Base-by-base conservation (phyloP, 208 protist species). In the Acanthamoeba healyi region DNA sequence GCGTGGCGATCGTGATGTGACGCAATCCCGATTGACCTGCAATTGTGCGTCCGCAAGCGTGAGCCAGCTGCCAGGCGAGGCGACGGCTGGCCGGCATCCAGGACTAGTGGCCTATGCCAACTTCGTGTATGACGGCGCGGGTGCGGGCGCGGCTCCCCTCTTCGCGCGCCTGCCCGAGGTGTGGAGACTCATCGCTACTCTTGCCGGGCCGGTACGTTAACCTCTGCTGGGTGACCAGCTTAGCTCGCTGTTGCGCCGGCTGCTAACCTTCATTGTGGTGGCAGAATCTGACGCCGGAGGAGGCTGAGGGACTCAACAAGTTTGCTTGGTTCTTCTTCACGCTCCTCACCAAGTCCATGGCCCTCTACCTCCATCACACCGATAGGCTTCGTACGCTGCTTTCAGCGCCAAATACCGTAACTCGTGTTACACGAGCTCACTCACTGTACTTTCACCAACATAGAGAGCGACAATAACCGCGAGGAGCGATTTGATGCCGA, bases 261-360 rank as follows among this genome's bases (percentile, higher is more conserved):
- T n/a, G n/a, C n/a, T n/a, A n/a, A n/a, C n/a, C n/a, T n/a, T n/a
- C n/a, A n/a, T n/a, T n/a, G n/a, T n/a, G n/a, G n/a, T n/a, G 17
- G 24, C 46, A 91, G 56, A 72, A 49, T 38, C 58, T 91, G 44
- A 61, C 19, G 26, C n/a, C n/a, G n/a, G 84, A 91, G 58, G 84
- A 70, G 10, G 56, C 19, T 2, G 84, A 91, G 22, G 63, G 46
- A 14, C 19, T 92, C 22, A 72, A 51, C 54, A 51, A 36, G 29
- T 92, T 92, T 38, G 34, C 86, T 9, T 92, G 86, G 86, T 92
- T 92, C 86, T 34, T 92, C 40, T 92, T 92, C 42, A 51, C 7
- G 7, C 36, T 65, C 44, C 29, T 92, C 34, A 72, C 63, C 46
- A 92, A 92, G 38, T 92, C 86, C 2, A 63, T 92, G 56, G 22